phyloP scores from a whole-genome alignment of 805 yeast species.

The Lachancea meyersii region DNA sequence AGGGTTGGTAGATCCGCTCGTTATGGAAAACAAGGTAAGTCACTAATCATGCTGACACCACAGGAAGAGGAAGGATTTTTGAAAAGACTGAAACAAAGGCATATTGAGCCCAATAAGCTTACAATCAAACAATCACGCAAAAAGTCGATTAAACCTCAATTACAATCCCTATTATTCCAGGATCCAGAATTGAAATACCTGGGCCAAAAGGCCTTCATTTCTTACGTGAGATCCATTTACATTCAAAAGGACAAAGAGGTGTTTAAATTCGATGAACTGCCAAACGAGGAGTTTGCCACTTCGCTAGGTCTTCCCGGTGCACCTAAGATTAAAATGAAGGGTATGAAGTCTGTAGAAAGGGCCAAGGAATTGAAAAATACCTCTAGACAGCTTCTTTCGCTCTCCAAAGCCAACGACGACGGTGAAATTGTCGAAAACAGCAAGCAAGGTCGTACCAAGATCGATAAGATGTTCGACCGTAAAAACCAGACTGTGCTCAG shows the following conservation, averaged over 20 bases:
- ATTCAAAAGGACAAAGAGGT: slow-evolving; percentile 83
- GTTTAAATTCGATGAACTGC: slow-evolving; percentile 69
- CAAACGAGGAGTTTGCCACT: slow-evolving; percentile 77
- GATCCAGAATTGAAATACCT: slow-evolving; percentile 87
- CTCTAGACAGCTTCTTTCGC: slow-evolving; percentile 58
- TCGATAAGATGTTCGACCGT: slow-evolving; percentile 93
- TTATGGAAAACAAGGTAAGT: slow-evolving; percentile 77
- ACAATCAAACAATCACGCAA: slow-evolving; percentile 67
- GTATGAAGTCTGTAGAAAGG: slow-evolving; percentile 37
- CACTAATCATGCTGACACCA: slow-evolving; percentile 77
- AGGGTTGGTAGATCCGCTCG: slow-evolving; percentile 89
- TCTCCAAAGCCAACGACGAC: slow-evolving; percentile 54
- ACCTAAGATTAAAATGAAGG: slow-evolving; percentile 77
- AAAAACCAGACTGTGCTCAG: slow-evolving; percentile 87
- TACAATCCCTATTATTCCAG: slow-evolving; percentile 85
- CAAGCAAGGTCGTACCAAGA: slow-evolving; percentile 64
- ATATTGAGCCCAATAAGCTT: slow-evolving; percentile 64
- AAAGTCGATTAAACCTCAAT: slow-evolving; percentile 69
- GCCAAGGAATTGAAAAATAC: slow-evolving; percentile 74
- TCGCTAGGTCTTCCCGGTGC: slow-evolving; percentile 94
- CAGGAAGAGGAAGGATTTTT: slow-evolving; percentile 75
- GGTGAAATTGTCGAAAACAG: slow-evolving; percentile 47
- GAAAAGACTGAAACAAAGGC: slow-evolving; percentile 51
- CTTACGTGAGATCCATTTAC: slow-evolving; percentile 79
- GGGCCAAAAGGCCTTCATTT: slow-evolving; percentile 92